Percentiles rank a stretch among this genome's conserved stretches.
Conservation (phyloP, 2,329 filamentous ascomycete species). For the Berkeleyomyces rouxiae region DNA sequence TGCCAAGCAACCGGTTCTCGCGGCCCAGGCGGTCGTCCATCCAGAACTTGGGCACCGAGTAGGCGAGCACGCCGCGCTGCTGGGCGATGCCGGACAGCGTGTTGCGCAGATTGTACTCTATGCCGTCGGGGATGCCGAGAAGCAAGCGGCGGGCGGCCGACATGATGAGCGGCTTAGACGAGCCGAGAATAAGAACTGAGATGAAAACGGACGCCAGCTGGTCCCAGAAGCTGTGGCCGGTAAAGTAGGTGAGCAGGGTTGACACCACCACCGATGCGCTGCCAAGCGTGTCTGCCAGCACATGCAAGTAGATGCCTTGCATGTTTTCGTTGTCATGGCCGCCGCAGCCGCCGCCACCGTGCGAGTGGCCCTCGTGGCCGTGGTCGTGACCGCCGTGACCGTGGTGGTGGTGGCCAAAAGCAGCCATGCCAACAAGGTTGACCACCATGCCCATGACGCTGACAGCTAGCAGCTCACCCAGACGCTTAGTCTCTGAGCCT, state of each 20-base stretch:
- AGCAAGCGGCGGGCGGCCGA: conserved; percentile 71
- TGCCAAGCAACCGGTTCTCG: conserved; percentile 48
- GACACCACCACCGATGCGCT: conserved; percentile 89
- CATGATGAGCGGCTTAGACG: conserved; percentile 72
- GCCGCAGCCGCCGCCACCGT: conserved; percentile 19
- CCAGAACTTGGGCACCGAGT: conserved; percentile 85
- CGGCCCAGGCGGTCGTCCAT: conserved; percentile 45
- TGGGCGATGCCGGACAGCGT: conserved; percentile 68
- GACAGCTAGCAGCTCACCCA: conserved; percentile 76
- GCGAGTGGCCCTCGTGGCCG: conserved; percentile 23
- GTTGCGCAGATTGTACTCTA: conserved; percentile 78
- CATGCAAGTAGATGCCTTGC: conserved; percentile 90
- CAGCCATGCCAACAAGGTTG: conserved; percentile 81
- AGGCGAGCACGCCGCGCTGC: conserved; percentile 69
- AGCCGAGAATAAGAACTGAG: conserved; percentile 81
- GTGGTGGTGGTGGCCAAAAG: conserved; percentile 56
- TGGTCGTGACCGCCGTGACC: conserved; percentile 28
- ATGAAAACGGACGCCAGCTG: conserved; percentile 89
- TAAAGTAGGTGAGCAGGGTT: conserved; percentile 70
- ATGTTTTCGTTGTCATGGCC: conserved; percentile 90
- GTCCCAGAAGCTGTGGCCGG: conserved; percentile 88
- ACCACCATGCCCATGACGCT: conserved; percentile 74
- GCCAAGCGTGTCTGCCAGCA: conserved; percentile 85
- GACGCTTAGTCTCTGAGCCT: conserved; percentile 64
- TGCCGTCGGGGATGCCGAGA: conserved; percentile 66